Evolutionary conservation across 768 basidiomycete genomes (phyloP), one percentile per base, ranked within the genome.

Genomic region (Psilocybe subaeruginosa): DNA sequence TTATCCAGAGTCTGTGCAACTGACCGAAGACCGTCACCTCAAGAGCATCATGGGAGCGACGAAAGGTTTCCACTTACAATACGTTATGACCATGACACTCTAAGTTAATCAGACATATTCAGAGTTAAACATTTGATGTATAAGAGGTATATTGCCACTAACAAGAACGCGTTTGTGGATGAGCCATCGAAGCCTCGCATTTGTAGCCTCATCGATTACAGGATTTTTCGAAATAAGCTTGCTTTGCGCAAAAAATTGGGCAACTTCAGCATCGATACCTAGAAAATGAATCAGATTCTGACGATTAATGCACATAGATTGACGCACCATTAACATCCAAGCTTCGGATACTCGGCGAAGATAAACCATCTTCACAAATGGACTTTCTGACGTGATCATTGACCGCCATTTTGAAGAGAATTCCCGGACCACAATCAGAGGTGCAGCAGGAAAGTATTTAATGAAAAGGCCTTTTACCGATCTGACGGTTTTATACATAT

Each of bases 1-100:
- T 82, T 82, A 67, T 82, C 80, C 54, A 82, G 67, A 23, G 78
- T 77, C 64, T 82, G 81, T 8, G 75, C 76, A 54, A 79, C 78
- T 78, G 45, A 16, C 33, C 33, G 53, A 46, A n/a, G 39, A 12
- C 8, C 14, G 4, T 43, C 14, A 43, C 5, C 5, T 12, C 4
- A 5, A 16, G 41, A 43, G n/a, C 6, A 12, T 4, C 41, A 43
- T 5, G n/a, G 41, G 14, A 4, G 41, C 4, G 8, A n/a, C n/a
- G 11, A 35, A 35, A 9, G 41, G 14, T 3, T n/a, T 43, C 41
- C 52, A 9, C 52, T 8, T 39, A 78, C 77, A 81, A 66, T 81
- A 80, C 16, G 80, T 80, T 30, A 80, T 63, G 31, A 82, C 76
- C 81, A 82, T 82, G 33, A 81, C 76, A 50, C 55, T 65, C 77